phyloP scores from a whole-genome alignment of 441 rosid genomes.

The Sinapis alba region DNA sequence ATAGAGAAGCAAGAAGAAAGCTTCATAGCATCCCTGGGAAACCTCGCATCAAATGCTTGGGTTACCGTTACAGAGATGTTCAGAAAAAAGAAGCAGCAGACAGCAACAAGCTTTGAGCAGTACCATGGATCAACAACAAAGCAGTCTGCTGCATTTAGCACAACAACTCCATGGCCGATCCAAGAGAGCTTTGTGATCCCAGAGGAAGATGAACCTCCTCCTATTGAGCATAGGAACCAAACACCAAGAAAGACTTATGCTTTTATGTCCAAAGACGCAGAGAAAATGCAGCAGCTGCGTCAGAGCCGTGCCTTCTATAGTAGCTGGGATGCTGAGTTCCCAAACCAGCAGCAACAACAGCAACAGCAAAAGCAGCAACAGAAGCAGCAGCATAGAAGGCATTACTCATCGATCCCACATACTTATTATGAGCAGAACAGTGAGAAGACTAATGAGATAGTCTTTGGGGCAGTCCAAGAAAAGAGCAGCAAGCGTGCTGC shows the following conservation, averaged over 20 bases:
- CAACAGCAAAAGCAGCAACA: slow-evolving; percentile 55
- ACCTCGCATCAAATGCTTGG: slow-evolving; percentile 59
- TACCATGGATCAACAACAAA: slow-evolving; percentile 5
- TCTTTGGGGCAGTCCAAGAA: slow-evolving; percentile 90
- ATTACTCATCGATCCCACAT: slow-evolving; percentile 69
- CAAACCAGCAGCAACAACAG: slow-evolving; percentile 59
- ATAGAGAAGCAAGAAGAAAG: slow-evolving; percentile 81
- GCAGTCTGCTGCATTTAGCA: slow-evolving; percentile 38
- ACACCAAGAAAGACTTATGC: slow-evolving; percentile 87
- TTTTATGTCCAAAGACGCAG: slow-evolving; percentile 93
- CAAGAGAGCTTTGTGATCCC: slow-evolving; percentile 94
- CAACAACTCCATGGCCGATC: slow-evolving; percentile 66
- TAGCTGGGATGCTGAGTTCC: slow-evolving; percentile 68
- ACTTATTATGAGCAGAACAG: slow-evolving; percentile 74
- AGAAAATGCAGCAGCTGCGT: slow-evolving; percentile 84
- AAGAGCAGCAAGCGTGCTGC: slow-evolving; percentile 49
- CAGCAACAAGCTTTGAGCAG: slow-evolving; percentile 15
- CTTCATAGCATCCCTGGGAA: slow-evolving; percentile 66
- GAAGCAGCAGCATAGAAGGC: slow-evolving; percentile 67
- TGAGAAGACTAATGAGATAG: slow-evolving; percentile 80
- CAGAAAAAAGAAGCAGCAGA: slow-evolving; percentile 19
- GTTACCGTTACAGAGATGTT: slow-evolving; percentile 63
- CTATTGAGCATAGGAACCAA: slow-evolving; percentile 74
- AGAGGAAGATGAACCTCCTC: slow-evolving; percentile 90
- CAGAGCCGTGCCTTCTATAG: slow-evolving; percentile 78